Evolutionary conservation across 495 filamentous ascomycete species (phyloP), one percentile per base, ranked within the genome.

Genomic region (Amniculicola lignicola): DNA sequence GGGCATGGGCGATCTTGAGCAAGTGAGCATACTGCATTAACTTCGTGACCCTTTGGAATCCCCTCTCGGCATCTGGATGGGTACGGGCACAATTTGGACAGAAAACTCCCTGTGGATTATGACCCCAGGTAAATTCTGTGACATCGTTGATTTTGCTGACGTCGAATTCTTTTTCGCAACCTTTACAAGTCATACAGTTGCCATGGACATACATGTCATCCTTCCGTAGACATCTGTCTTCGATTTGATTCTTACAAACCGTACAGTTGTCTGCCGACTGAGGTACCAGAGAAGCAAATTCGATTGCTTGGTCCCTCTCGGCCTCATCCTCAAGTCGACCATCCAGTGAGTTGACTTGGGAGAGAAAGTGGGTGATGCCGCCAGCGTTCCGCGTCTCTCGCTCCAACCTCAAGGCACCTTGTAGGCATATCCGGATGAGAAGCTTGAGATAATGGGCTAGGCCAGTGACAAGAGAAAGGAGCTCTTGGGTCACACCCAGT

Each of bases 381-480:
- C 89, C 83, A 2, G 83, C 70, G 31, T 77, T 85, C 29, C 80
- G 75, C 54, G 83, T 82, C 59, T 96, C 90, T 38, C 88, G 83
- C 71, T 99, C 94, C 33, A 96, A 81, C 68, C 87, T 91, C 31
- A 99, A 77, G 10, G 93, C 82, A 37, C 94, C 94, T 67, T 97
- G 94, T 6, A 99, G 78, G 63, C 92, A 94, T 54, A 97, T 99
- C 16, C 94, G 83, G 59, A 99, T 97, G 41, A 99, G 81, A 43
- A 99, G 88, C 69, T 99, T 99, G 18, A 99, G 80, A 66, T 99
- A 99, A 72, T 99, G 94, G 14, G 94, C 94, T 25, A 99, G 82
- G 18, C 94, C 92, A 11, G 94, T 99, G 40, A 99, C 94, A 12
- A 99, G 78, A 10, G 90, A 92, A 12, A 99, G 75, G 19, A 99